Evolutionary conservation across 805 yeast species (phyloP).

Genomic region (Suhomyces kilbournensis): DNA sequence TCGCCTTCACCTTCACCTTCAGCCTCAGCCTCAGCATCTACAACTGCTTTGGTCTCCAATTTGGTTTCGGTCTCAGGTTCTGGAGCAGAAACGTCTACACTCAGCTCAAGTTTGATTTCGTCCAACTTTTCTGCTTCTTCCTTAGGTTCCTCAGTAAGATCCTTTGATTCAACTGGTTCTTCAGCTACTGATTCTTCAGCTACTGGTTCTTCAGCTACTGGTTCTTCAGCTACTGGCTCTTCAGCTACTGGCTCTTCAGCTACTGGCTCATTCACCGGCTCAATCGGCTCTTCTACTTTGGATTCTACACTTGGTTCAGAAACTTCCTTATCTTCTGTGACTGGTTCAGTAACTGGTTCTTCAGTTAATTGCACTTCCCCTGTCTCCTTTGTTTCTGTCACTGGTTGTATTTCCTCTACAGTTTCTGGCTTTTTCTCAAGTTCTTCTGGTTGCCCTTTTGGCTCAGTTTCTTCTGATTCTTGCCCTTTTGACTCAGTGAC

Average conservation of each 20-base stretch:
- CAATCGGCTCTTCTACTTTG: not conserved
- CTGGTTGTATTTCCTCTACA: not conserved
- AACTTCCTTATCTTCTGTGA: too few species aligned
- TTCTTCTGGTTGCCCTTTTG: not conserved
- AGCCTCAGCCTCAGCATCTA: not conserved
- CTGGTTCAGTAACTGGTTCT: not conserved
- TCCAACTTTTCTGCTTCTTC: not conserved
- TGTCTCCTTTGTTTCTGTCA: too few species aligned
- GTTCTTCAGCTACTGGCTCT: not conserved
- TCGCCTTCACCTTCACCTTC: not conserved
- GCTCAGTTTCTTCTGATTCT: not conserved
- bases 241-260: not conserved
- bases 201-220: not conserved
- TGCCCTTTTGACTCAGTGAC: not conserved
- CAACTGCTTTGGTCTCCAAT: not conserved
- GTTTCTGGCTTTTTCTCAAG: not conserved
- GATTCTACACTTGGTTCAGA: too few species aligned
- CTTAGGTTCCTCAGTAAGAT: not conserved
- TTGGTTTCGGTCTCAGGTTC: not conserved
- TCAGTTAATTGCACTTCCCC: not conserved
- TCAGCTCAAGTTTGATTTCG: not conserved
- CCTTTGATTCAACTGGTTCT: not conserved
- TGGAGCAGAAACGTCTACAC: not conserved
- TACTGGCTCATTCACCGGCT: not conserved
- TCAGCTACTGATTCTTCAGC: not conserved